Conservation (phyloP, 768 basidiomycete genomes). For the Cyclocybe aegerita region DNA sequence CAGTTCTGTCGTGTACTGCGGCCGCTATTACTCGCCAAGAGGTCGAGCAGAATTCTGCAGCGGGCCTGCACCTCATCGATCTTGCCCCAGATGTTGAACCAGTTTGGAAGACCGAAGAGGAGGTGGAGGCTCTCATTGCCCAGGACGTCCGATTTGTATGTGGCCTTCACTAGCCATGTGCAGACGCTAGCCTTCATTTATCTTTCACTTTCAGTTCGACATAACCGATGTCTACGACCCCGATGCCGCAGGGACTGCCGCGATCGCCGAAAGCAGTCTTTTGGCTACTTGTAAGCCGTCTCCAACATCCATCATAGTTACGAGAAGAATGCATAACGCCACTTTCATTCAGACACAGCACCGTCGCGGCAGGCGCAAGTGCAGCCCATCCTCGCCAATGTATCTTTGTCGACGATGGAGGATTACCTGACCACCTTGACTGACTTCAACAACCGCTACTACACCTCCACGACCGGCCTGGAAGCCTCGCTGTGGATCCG, state of each 20-base stretch:
- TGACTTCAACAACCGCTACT: slow-evolving; percentile 35
- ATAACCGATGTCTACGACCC: slow-evolving; percentile 29
- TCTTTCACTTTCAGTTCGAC: slow-evolving; percentile 24
- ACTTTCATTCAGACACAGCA: slow-evolving; percentile 15
- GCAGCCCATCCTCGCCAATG: slow-evolving; percentile 17
- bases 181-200: background rate
- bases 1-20: too few species aligned
- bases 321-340: background rate
- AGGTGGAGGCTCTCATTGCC: slow-evolving; percentile 26
- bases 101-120: slow-evolving; percentile 30
- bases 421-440: slow-evolving; percentile 29
- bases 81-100: slow-evolving; percentile 27
- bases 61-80: slow-evolving; percentile 30
- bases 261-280: background rate
- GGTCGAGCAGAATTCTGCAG: slow-evolving; percentile 24
- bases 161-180: background rate
- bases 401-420: slow-evolving; percentile 27
- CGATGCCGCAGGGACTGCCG: background rate
- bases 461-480: slow-evolving; percentile 27
- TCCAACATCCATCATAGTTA: background rate
- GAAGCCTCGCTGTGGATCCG: slow-evolving; percentile 32
- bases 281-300: background rate
- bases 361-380: slow-evolving; percentile 25
- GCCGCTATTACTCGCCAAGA: slow-evolving; percentile 28
- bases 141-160: slow-evolving; percentile 24